Conservation (phyloP, 2,329 filamentous ascomycete genomes). For the Ophiognomonia clavigignenti-juglandacearum region DNA sequence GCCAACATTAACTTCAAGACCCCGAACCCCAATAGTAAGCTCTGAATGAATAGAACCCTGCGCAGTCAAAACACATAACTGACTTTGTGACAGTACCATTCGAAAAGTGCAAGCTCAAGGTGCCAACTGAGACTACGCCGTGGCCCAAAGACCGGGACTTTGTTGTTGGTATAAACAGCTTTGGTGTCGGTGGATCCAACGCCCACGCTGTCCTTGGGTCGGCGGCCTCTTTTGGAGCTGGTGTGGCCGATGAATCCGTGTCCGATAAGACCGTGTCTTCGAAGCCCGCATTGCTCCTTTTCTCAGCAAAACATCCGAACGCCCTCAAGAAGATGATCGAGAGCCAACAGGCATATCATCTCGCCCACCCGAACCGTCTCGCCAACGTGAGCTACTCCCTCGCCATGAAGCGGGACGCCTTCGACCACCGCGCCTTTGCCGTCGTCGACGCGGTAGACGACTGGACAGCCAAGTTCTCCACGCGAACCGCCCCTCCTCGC, state of each 20-base stretch:
- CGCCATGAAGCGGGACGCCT: conserved; percentile 13
- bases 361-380: not conserved
- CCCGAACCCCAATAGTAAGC: conserved; percentile 28
- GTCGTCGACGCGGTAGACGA: conserved; percentile 1
- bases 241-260: too few relatives aligned
- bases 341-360: conserved; percentile 7
- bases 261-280: too few relatives aligned
- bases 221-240: not conserved
- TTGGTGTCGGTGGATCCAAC: conserved; percentile 35
- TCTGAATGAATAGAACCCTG: too few relatives aligned
- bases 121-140: conserved; percentile 19
- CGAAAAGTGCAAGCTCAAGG: conserved; percentile 19
- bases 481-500: not conserved
- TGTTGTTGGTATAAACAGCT: conserved; percentile 31
- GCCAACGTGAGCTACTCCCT: conserved; percentile 21
- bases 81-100: too few relatives aligned
- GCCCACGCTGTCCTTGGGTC: conserved; percentile 26
- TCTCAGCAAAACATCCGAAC: conserved; percentile 17
- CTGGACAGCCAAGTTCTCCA: not conserved
- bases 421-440: conserved; percentile 15
- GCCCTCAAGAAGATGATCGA: conserved; percentile 14
- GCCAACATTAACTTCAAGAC: conserved; percentile 28
- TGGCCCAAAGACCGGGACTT: conserved; percentile 23
- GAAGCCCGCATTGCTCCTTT: conserved; percentile 13
- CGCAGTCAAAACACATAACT: too few relatives aligned